Evolutionary conservation across 306 rosid species (phyloP), one percentile per base, ranked within the genome.

Genomic region (Prunus davidiana): DNA sequence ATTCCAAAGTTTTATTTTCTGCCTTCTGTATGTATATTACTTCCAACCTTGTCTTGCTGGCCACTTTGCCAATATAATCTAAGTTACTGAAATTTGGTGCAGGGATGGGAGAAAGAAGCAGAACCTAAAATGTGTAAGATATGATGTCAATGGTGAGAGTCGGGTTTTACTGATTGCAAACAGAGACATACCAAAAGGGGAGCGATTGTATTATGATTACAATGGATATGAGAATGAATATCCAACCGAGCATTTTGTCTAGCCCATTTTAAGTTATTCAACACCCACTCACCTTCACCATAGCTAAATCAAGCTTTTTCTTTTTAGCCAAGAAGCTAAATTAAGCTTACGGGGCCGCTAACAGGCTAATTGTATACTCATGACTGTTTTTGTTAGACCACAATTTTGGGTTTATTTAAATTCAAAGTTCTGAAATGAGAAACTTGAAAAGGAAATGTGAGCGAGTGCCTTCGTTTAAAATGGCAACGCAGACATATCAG

Each of bases 81-180:
- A 57, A 51, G 65, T 52, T 20, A 24, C 58, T 80, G 19, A 69
- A 18, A 30, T 58, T 72, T 64, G 52, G 18, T 84, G 87, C 90
- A 96, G 98, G 87, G 96, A 92, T 43, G 97, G 98, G 10, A 92
- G 79, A 80, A 92, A 82, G 83, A 96, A 92, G 90, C 99, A 91
- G 82, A 96, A 96, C 82, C 84, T 96, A 19, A 96, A 89, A 64
- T 96, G 97, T 25, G 93, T 91, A 68, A 91, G 99, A 71, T 96
- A 76, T 69, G 76, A 92, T 32, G 93, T 92, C 11, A 83, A 87
- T 54, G 97, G 99, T 34, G 89, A 92, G 81, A 82, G 90, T 27
- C 88, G 98, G 74, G 98, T 87, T 78, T 84, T 96, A 68, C 80
- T 92, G 80, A 82, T 92, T 14, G 97, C 98, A 64, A 89, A 87